Evolutionary conservation across 2,329 filamentous ascomycete genomes (phyloP), one percentile per base, ranked within the genome.

Genomic region (Emergomyces orientalis): DNA sequence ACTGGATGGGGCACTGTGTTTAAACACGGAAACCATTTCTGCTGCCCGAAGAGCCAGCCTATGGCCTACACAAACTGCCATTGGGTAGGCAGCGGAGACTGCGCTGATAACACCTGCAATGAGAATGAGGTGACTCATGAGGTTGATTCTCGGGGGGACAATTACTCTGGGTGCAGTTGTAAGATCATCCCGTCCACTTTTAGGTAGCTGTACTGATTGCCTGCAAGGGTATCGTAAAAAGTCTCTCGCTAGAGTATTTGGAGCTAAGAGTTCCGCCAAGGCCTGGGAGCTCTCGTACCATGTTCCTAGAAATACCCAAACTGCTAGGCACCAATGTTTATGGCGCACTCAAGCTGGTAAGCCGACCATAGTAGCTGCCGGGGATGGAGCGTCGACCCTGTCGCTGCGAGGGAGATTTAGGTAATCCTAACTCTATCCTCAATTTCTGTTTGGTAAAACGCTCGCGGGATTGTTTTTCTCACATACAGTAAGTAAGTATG

Each of bases 211-310:
- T 37, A 25, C 37, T 43, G 37, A 19, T 30, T 25, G n/a, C 37
- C 37, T 59, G 45, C 41, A 37, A 59, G 56, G 56, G 56, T 59
- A 37, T 32, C 34, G 56, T 19, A 14, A 59, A 59, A 59, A 43
- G 34, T 41, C 56, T 11, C 56, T 43, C n/a, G n/a, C n/a, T n/a
- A n/a, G n/a, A n/a, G n/a, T n/a, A n/a, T n/a, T n/a, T 43, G 14
- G 39, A 43, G 39, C 39, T 43, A 39, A 17, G 37, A 41, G 13
- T 34, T 17, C 25, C 54, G 19, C 30, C 32, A 11, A 43, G 17
- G 39, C 54, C 32, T 27, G 54, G 54, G n/a, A 57, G 25, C 25
- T 19, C 54, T 30, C 30, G 54, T 22, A 39, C 25, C 17, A 57
- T 57, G 54, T 14, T 57, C 6, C 30, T 57, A 41, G 34, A 57